phyloP scores from a whole-genome alignment of 2,329 filamentous ascomycete genomes.

The Xylaria multiplex region DNA sequence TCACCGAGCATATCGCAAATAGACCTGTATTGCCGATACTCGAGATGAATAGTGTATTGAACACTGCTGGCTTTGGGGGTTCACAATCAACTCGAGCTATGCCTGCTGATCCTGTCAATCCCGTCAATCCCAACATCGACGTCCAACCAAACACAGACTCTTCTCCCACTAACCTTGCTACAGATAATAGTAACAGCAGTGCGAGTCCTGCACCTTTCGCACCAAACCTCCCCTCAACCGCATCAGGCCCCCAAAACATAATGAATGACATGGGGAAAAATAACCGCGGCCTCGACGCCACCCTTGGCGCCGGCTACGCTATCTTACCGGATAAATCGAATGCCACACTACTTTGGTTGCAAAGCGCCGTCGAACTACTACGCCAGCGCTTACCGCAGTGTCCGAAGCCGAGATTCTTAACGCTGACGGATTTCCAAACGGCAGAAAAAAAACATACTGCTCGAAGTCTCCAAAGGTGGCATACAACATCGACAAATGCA shows the following conservation, averaged over 20 bases:
- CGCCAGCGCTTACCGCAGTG: constrained; percentile 41
- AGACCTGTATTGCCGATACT: constrained; percentile 44
- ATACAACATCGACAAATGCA: constrained; percentile 36
- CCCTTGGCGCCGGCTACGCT: constrained; percentile 45
- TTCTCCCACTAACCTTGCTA: constrained; percentile 7
- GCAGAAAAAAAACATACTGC: constrained; percentile 44
- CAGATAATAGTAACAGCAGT: neutral
- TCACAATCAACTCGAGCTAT: constrained; percentile 21
- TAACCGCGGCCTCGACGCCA: constrained; percentile 33
- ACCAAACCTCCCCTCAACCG: neutral
- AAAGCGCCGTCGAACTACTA: constrained; percentile 43
- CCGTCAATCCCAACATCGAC: constrained; percentile 8
- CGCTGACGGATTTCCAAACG: constrained; percentile 45
- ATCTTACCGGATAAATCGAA: constrained; percentile 46
- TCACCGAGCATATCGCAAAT: constrained; percentile 43
- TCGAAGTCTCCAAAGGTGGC: constrained; percentile 41
- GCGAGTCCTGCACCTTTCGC: neutral
- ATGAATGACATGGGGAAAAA: neutral
- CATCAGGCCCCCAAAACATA: constrained; percentile 10
- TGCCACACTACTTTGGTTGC: constrained; percentile 44
- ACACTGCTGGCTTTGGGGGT: constrained; percentile 26
- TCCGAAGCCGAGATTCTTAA: constrained; percentile 42
- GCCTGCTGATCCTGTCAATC: constrained; percentile 27
- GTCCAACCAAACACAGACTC: constrained; percentile 1
- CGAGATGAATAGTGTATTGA: constrained; percentile 46